A percentile compares a stretch with the other conserved stretches of the same genome.
These are phyloP conservation scores for Dryas drummondii DNA, from an alignment of 306 rosid species.

Conservation along the genomic window DNA sequence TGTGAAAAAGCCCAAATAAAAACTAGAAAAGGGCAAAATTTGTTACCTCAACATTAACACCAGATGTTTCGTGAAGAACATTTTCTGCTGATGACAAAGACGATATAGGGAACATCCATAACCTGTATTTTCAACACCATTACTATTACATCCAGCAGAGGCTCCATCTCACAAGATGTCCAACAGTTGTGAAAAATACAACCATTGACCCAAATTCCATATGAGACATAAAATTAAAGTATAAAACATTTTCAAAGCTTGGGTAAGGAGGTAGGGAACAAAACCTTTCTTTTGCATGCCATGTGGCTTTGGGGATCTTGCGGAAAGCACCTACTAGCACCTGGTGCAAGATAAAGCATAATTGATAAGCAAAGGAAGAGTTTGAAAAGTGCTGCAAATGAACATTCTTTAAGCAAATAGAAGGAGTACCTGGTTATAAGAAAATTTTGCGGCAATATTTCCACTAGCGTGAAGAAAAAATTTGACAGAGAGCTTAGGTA, in stretches of 20 bases:
- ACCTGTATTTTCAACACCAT: conserved; percentile 48
- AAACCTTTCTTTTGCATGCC: conserved; percentile 84
- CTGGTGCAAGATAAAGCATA: conserved; percentile 40
- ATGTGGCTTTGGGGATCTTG: conserved; percentile 64
- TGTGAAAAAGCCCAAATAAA: conserved; percentile 4
- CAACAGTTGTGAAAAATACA: conserved; percentile 8
- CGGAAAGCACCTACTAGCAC: conserved; percentile 58
- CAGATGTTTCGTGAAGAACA: conserved; percentile 47
- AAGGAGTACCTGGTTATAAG: conserved; percentile 61
- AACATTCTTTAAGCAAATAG: conserved; percentile 10
- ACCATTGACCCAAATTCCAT: background rate
- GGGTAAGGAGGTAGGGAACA: background rate
- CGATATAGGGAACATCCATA: conserved; percentile 79
- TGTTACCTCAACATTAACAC: conserved; percentile 66
- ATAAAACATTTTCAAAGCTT: background rate
- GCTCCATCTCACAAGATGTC: conserved; percentile 10
- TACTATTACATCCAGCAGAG: conserved; percentile 22
- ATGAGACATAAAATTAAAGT: conserved; percentile 1
- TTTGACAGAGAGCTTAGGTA: conserved; percentile 57
- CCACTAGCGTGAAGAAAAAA: conserved; percentile 78
- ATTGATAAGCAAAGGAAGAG: conserved; percentile 20
- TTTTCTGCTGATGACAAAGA: conserved; percentile 69
- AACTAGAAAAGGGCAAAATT: conserved; percentile 23
- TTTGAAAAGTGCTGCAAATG: background rate
- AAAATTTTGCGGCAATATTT: conserved; percentile 70